Evolutionary conservation across 306 rosid genomes (phyloP).

Genomic region (Vachellia collinsii): DNA sequence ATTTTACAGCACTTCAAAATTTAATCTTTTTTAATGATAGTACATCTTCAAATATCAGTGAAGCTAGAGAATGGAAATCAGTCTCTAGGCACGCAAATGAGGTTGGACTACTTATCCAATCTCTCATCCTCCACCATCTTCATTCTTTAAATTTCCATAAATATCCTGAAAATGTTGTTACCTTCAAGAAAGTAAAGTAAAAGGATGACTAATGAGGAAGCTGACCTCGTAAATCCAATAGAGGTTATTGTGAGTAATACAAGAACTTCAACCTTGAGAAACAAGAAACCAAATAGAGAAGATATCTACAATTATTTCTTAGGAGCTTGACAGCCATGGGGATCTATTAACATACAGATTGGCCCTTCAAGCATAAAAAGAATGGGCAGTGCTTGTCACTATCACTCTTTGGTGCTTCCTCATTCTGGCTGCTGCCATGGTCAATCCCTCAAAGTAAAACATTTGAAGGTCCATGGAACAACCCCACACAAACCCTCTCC

Average conservation of each 20-base stretch:
- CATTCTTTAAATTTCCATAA: neutral
- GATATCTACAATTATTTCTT: constrained; percentile 54
- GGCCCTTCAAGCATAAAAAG: constrained; percentile 83
- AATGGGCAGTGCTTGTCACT: constrained; percentile 51
- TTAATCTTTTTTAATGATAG: too few species aligned
- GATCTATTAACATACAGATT: constrained; percentile 59
- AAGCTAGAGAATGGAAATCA: neutral
- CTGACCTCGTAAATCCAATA: neutral
- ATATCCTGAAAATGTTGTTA: neutral
- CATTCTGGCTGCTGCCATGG: constrained; percentile 63
- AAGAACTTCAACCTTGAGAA: constrained; percentile 36
- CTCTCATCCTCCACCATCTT: neutral
- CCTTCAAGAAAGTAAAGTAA: neutral
- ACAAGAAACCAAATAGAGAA: constrained; percentile 37
- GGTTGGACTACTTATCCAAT: neutral
- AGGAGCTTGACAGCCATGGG: constrained; percentile 67
- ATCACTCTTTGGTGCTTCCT: constrained; percentile 40
- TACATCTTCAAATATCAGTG: neutral
- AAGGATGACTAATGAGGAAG: neutral
- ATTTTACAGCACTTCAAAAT: too few species aligned
- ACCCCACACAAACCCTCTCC: constrained; percentile 40
- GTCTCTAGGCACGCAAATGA: neutral
- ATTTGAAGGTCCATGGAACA: constrained; percentile 61
- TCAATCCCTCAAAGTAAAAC: constrained; percentile 69
- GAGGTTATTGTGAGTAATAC: constrained; percentile 32